Base-by-base conservation (phyloP, 139 green algal species). In the Chlorella sp. region DNA sequence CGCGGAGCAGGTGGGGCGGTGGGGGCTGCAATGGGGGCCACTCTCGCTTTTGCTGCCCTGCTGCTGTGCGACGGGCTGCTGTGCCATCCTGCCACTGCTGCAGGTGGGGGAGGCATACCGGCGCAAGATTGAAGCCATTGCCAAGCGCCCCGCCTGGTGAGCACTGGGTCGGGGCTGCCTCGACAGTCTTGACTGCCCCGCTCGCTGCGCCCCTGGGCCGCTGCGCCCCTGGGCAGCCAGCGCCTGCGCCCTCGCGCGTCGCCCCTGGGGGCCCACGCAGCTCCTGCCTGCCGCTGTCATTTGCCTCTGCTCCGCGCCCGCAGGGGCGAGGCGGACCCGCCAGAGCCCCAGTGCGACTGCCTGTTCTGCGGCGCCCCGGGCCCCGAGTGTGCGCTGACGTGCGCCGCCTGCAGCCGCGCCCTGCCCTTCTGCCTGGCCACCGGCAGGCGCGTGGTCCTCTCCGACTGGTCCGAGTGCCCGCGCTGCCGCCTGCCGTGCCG, bases 81-180 rank as follows among this genome's bases (percentile, higher is more conserved):
- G n/a, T n/a, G n/a, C n/a, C n/a, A n/a, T n/a, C n/a, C n/a, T n/a
- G n/a, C n/a, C n/a, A n/a, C n/a, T n/a, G n/a, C n/a, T n/a, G n/a
- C n/a, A n/a, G n/a, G n/a, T 96, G 48, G 79, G 84, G 8, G 74
- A 86, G 21, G 87, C 89, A 68, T 94, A 95, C 85, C 88, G 87
- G 75, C 88, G 87, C 69, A 96, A 96, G 81, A 94, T 95, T 67
- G 91, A 95, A 83, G 85, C 87, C 15, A 90, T 96, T 72, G 88
- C 94, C 19, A 87, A 89, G 38, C 91, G 91, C 81, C 88, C 85
- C 0, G 90, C 92, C 55, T 80, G 76, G 78, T 83, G 46, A 50
- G 77, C 38, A n/a, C 19, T 59, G 27, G 3, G 53, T 42, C 64
- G 45, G 46, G 55, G n/a, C n/a, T n/a, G n/a, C n/a, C n/a, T n/a